Evolutionary conservation across 495 filamentous ascomycete species (phyloP), one percentile per base, ranked within the genome.

Genomic region (Daldinia decipiens): DNA sequence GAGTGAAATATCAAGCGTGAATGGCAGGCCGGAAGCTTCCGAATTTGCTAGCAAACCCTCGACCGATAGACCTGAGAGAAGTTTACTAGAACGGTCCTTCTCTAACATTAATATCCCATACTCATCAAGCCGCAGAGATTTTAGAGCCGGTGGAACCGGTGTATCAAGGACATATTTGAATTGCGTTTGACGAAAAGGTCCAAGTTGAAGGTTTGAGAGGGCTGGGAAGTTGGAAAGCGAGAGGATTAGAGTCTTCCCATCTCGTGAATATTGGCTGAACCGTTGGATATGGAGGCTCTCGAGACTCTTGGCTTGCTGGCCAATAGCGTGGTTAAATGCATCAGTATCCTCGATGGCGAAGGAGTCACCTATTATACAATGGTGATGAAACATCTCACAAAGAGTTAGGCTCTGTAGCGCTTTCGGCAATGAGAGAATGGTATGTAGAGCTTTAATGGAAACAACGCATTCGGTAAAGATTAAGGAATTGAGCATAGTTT

Each of bases 151-250:
- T 19, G 68, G 68, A n/a, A 58, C 51, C 4, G 62, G 62, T n/a
- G 26, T 7, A 4, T 32, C 38, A 17, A 70, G 29, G 17, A 12
- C 12, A 21, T 57, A 70, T 11, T 24, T 29, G 19, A 59, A 45
- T 15, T 19, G 26, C 4, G 19, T 13, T 52, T 4, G 5, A 27
- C 39, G 47, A 39, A 57, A 56, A 26, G 68, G 68, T 8, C 58
- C 68, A 54, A 71, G 62, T 13, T 71, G 62, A 43, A 67, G 53
- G 56, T 67, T 53, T 5, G 53, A 67, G 11, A 71, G 59, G 15
- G 26, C 62, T 8, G 62, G 11, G 27, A 71, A 71, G 13, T 59
- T 24, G 13, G 62, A 71, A 56, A 70, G 68, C 1, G 68, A 70
- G 29, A 70, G 68, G 26, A 36, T 3, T 27, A 65, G 15, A 4